Evolutionary conservation across 2,329 filamentous ascomycete genomes (phyloP), one percentile per base, ranked within the genome.

Genomic region (Colletotrichum horii): DNA sequence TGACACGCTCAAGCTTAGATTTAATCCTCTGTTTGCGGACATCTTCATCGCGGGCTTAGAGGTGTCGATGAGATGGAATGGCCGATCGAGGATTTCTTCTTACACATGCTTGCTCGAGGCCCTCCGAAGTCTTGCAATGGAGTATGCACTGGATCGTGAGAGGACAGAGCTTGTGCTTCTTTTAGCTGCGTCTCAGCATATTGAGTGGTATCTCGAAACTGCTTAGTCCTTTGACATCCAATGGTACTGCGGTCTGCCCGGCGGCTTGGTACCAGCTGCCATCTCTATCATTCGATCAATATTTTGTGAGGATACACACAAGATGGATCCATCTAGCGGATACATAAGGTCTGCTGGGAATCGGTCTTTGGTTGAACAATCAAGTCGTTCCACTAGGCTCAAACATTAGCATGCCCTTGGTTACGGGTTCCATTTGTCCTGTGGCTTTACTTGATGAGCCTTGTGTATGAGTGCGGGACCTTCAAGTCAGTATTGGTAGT

Each of bases 401-500:
- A 19, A 38, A 38, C 36, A 19, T 38, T 4, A 16, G 8, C 3
- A 16, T 38, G 36, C 16, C 19, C 3, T 4, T 36, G 34, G 34
- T 36, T 36, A 5, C 15, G 14, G 34, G 14, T 36, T 2, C 34
- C 34, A 36, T 36, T 36, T 36, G 34, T 14, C 6, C 34, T 7
- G 34, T 36, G 14, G 6, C 14, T 15, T 36, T 36, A 6, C 6
- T 36, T 15, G 6, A 15, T 15, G 34, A 7, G 34, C 14, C 6
- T 36, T 15, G 5, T 15, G n/a, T n/a, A n/a, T 43, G 19, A 43
- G 38, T 19, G 19, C 11, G 11, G 19, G 38, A 43, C n/a, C 8
- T 43, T 0, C 0, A 0, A 22, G 19, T 2, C 9, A 7, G 43
- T 48, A 6, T 22, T 48, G 12, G 1, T 15, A 6, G n/a, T n/a